Evolutionary conservation across 371 early-diverging fungal species (phyloP).

Genomic region (Parasitella parasitica): DNA sequence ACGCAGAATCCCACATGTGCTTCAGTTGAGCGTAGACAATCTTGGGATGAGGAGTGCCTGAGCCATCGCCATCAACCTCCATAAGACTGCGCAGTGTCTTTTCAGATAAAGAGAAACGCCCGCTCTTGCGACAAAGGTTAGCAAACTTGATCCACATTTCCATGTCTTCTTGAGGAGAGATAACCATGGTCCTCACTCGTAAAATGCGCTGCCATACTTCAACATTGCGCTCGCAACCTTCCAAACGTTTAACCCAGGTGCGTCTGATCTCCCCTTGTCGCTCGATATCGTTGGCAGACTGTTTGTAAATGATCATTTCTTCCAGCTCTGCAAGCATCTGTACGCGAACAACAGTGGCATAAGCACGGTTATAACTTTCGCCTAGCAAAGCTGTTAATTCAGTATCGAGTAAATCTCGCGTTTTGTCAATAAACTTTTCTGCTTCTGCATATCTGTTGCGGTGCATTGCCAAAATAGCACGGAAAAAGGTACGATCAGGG

Average conservation of each 20-base stretch:
- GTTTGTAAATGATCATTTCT: conserved; percentile 92
- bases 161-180: conserved; percentile 89
- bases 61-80: conserved; percentile 43
- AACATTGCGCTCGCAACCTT: conserved; percentile 92
- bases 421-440: conserved; percentile 72
- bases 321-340: conserved; percentile 98
- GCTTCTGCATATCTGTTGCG: conserved; percentile 81
- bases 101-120: conserved; percentile 79
- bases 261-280: conserved; percentile 76
- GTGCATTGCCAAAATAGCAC: conserved; percentile 87
- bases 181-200: conserved; percentile 86
- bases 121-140: conserved; percentile 91
- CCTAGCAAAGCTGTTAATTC: conserved; percentile 88
- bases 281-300: conserved; percentile 78
- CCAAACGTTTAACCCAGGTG: conserved; percentile 86
- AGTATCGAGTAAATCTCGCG: conserved; percentile 86
- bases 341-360: conserved; percentile 84
- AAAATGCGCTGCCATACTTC: conserved; percentile 96
- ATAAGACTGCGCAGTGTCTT: conserved; percentile 76
- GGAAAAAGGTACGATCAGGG: conserved; percentile 74
- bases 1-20: conserved; percentile 89
- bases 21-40: conserved; percentile 95
- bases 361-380: conserved; percentile 95
- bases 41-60: conserved; percentile 60
- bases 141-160: conserved; percentile 97